Conservation (phyloP, 75 land plant species). For the Picea sitchensis region DNA sequence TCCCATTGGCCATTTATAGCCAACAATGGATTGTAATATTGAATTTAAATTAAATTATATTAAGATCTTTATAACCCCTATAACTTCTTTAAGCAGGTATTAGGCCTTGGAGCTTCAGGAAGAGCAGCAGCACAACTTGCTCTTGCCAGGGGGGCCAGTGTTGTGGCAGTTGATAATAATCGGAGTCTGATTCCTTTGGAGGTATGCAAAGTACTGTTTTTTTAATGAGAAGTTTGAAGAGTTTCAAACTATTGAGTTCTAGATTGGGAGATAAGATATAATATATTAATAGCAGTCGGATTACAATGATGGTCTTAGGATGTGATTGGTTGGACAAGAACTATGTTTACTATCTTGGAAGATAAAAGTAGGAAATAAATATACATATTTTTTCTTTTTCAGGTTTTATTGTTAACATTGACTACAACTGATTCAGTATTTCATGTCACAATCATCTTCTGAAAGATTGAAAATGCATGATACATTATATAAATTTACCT, state of each 20-base stretch:
- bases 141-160: constrained; percentile 61
- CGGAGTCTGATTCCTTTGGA: constrained; percentile 34
- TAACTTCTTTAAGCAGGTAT: constrained; percentile 29
- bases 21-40: no score
- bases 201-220: constrained; percentile 27
- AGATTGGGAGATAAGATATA: not conserved
- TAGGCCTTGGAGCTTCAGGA: constrained; percentile 67
- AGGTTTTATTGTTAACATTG: no score
- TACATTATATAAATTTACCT: no score
- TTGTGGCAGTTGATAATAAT: constrained; percentile 58
- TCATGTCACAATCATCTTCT: no score
- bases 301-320: not conserved
- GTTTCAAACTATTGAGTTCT: not conserved
- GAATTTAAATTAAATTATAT: not conserved
- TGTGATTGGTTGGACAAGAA: not conserved
- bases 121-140: constrained; percentile 68
- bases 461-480: no score
- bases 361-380: no score
- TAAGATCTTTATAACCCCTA: not conserved
- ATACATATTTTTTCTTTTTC: no score
- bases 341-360: no score
- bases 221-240: not conserved
- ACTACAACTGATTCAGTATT: no score
- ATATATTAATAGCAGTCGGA: not conserved
- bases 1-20: no score